phyloP scores from a whole-genome alignment of 106 monocot genomes.

The Ottelia alismoides region DNA sequence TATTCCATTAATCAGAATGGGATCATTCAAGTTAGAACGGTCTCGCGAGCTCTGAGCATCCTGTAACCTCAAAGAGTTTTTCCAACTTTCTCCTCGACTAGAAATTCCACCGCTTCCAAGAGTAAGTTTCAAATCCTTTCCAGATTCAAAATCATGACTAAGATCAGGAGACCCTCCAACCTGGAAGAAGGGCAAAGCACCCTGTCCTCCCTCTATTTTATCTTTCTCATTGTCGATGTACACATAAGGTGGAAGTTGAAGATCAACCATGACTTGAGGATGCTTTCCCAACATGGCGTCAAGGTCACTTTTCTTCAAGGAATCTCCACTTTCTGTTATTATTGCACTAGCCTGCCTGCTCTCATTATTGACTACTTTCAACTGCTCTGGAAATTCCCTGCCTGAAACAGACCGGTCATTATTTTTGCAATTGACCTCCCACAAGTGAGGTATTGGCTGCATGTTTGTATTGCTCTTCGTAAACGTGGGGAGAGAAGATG shows the following conservation, averaged over 20 bases:
- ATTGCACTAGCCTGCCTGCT: slow-evolving; percentile 5
- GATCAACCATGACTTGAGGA: slow-evolving; percentile 27
- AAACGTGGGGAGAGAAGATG: slow-evolving; percentile 12
- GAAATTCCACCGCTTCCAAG: slow-evolving; percentile 7
- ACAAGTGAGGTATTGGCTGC: slow-evolving; percentile 7
- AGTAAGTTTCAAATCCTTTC: slow-evolving; percentile 19
- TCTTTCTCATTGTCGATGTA: slow-evolving; percentile 24
- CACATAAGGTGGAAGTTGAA: slow-evolving; percentile 44
- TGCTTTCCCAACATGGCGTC: neutral
- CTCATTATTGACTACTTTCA: slow-evolving; percentile 1
- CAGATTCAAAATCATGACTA: slow-evolving; percentile 4
- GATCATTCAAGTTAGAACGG: too few relatives aligned
- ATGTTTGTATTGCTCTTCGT: slow-evolving; percentile 7
- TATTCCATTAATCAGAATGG: too few relatives aligned
- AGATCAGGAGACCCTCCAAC: neutral
- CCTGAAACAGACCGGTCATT: slow-evolving; percentile 2
- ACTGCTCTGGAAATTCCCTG: slow-evolving; percentile 5
- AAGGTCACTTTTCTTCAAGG: neutral
- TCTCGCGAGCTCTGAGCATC: too few relatives aligned
- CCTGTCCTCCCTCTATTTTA: slow-evolving; percentile 1
- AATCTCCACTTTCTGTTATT: slow-evolving; percentile 8
- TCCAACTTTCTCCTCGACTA: slow-evolving; percentile 7
- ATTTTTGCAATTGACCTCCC: slow-evolving; percentile 1
- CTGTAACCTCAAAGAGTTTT: slow-evolving; percentile 2
- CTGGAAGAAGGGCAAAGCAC: slow-evolving; percentile 2